Evolutionary conservation across 768 basidiomycete species (phyloP).

Genomic region (Mycena leptocephala): DNA sequence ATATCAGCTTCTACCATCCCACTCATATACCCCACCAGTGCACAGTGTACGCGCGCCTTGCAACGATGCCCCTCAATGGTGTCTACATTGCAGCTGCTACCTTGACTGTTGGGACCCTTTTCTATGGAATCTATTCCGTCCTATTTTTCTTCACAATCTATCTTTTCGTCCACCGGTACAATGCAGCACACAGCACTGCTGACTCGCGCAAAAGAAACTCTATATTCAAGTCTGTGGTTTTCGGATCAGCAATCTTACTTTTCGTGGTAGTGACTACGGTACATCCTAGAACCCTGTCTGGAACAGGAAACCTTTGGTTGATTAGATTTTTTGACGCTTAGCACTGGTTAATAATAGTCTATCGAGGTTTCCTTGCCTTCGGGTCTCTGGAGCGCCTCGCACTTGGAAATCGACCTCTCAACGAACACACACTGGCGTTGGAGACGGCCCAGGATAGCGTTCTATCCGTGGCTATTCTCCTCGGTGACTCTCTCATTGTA

Average conservation of each 20-base stretch:
- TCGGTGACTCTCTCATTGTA: constrained; percentile 16
- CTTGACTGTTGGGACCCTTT: constrained; percentile 11
- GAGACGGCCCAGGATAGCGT: constrained; percentile 10
- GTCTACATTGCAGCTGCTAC: constrained; percentile 9
- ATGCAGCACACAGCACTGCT: constrained; percentile 5
- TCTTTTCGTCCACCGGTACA: constrained; percentile 7
- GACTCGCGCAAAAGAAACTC: constrained; percentile 9
- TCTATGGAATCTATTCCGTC: constrained; percentile 17
- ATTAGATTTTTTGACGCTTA: constrained; percentile 9
- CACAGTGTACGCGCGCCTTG: constrained; percentile 4
- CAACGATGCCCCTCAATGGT: constrained; percentile 10
- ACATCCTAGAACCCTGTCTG: constrained; percentile 2
- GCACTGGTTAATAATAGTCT: constrained; percentile 13
- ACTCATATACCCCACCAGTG: constrained; percentile 14
- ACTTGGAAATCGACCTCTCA: constrained; percentile 9
- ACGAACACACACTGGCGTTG: constrained; percentile 11
- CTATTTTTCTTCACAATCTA: constrained; percentile 10
- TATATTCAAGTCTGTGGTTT: constrained; percentile 10
- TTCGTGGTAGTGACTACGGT: constrained; percentile 10
- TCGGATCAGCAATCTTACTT: constrained; percentile 15
- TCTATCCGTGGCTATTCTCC: constrained; percentile 9
- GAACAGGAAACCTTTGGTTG: background rate
- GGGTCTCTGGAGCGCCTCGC: constrained; percentile 8
- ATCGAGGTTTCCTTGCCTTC: constrained; percentile 10
- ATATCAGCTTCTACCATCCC: constrained; percentile 10